A percentile compares a stretch with the other conserved stretches of the same genome.
Evolutionary conservation across 225 moss, liverwort and hornwort species (phyloP).

Genomic region (Bryoerythrophyllum caledonicum): DNA sequence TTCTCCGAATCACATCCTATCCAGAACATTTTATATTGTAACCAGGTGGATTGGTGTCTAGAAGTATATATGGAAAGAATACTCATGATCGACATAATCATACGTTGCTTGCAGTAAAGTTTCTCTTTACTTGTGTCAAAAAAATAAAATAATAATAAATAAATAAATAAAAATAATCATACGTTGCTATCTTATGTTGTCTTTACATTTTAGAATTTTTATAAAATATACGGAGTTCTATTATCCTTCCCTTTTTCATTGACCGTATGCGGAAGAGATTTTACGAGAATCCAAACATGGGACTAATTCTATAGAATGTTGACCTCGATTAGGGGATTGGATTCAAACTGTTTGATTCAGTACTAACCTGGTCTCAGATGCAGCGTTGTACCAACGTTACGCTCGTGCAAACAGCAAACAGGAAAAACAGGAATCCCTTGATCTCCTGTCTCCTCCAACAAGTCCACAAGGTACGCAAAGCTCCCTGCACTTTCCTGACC

Average conservation of each 20-base stretch:
- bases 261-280: too few species aligned
- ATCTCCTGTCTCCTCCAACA: neutral
- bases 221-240: too few species aligned
- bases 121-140: too few species aligned
- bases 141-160: too few species aligned
- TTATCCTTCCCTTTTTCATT: neutral
- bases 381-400: neutral
- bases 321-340: neutral
- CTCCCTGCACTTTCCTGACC: neutral
- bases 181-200: too few species aligned
- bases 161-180: too few species aligned
- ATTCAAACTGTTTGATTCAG: neutral
- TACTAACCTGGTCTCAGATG: conserved; percentile 14
- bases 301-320: neutral
- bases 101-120: too few species aligned
- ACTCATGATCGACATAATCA: too few species aligned
- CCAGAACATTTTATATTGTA: neutral
- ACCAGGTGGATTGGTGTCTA: too few species aligned
- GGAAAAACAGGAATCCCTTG: neutral
- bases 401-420: neutral
- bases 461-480: neutral
- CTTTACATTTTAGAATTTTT: too few species aligned
- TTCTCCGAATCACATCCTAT: neutral
- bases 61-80: too few species aligned
- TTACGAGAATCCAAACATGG: neutral